These are phyloP conservation scores for Schizopora paradoxa DNA, from an alignment of 1,284 basidiomycete genomes.

Conservation along the genomic window DNA sequence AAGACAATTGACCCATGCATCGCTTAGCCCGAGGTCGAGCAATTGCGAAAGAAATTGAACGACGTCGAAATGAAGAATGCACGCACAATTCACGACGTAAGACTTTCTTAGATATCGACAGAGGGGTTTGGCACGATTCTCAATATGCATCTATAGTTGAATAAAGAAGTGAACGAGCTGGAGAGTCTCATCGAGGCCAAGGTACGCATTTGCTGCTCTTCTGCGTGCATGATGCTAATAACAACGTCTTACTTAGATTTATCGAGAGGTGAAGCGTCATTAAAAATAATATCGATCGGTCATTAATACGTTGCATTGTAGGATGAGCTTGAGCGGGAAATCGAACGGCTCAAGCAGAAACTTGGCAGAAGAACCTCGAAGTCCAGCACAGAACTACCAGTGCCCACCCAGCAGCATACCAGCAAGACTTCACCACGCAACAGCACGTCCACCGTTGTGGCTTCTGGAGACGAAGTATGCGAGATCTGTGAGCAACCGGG, in stretches of 20 bases:
- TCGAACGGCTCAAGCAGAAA: conserved; percentile 71
- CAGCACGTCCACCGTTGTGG: conserved; percentile 17
- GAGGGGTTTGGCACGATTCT: conserved; percentile 10
- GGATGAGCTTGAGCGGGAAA: conserved; percentile 87
- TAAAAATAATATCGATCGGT: conserved; percentile 8
- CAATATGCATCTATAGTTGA: conserved; percentile 49
- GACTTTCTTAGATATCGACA: conserved; percentile 22
- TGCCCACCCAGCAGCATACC: conserved; percentile 18
- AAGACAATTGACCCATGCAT: conserved; percentile 8
- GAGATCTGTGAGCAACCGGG: conserved; percentile 81
- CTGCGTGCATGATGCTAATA: conserved; percentile 1
- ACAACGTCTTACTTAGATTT: conserved; percentile 51
- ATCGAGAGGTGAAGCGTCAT: conserved; percentile 59
- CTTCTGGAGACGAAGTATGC: conserved; percentile 44
- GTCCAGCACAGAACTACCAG: conserved; percentile 34
- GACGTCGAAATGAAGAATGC: conserved; percentile 72
- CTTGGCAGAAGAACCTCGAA: conserved; percentile 57
- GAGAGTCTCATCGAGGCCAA: conserved; percentile 88
- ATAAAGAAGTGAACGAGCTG: conserved; percentile 87
- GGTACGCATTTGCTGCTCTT: conserved; percentile 34
- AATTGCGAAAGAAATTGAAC: conserved; percentile 58
- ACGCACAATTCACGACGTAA: conserved; percentile 64
- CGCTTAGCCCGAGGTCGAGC: conserved; percentile 56
- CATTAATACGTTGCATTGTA: conserved; percentile 29
- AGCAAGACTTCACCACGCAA: conserved; percentile 25